phyloP scores from a whole-genome alignment of 805 yeast genomes.

The Starmerella geochares region DNA sequence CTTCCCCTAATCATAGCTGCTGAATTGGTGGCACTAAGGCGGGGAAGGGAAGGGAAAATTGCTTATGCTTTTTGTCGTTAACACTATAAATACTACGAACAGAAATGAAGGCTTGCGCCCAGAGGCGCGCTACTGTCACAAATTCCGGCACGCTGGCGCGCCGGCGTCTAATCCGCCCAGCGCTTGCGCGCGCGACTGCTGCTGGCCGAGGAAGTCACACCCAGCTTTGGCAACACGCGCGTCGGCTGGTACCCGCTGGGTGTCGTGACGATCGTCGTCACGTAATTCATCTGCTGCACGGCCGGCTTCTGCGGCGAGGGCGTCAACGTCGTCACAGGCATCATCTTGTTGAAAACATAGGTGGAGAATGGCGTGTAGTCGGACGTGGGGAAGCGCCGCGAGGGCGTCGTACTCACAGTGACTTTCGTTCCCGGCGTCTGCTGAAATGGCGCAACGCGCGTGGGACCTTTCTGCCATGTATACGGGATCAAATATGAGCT shows the following conservation, averaged over 20 bases:
- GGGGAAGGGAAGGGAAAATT: too few relatives aligned
- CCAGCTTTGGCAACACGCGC: constrained; percentile 31
- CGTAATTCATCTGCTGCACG: constrained; percentile 55
- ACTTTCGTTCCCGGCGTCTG: constrained; percentile 66
- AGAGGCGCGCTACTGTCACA: neutral
- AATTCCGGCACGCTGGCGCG: neutral
- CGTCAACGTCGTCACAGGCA: constrained; percentile 54
- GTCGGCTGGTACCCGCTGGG: constrained; percentile 55
- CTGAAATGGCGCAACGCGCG: constrained; percentile 90
- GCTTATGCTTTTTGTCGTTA: neutral
- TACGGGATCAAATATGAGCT: constrained; percentile 44
- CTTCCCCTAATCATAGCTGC: too few relatives aligned
- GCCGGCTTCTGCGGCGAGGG: constrained; percentile 75
- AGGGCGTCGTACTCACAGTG: constrained; percentile 49
- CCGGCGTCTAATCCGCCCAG: constrained; percentile 20
- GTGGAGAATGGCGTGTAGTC: constrained; percentile 53
- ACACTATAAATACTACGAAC: constrained; percentile 1
- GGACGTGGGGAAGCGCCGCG: constrained; percentile 57
- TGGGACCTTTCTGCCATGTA: constrained; percentile 63
- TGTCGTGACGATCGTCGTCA: constrained; percentile 49
- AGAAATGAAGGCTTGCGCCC: neutral
- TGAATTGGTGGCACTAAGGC: too few relatives aligned
- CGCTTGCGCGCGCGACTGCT: constrained; percentile 10
- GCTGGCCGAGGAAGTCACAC: neutral
- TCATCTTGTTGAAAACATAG: constrained; percentile 35